Conservation (phyloP, 1,284 basidiomycete species). For the Papiliotrema fonsecae region DNA sequence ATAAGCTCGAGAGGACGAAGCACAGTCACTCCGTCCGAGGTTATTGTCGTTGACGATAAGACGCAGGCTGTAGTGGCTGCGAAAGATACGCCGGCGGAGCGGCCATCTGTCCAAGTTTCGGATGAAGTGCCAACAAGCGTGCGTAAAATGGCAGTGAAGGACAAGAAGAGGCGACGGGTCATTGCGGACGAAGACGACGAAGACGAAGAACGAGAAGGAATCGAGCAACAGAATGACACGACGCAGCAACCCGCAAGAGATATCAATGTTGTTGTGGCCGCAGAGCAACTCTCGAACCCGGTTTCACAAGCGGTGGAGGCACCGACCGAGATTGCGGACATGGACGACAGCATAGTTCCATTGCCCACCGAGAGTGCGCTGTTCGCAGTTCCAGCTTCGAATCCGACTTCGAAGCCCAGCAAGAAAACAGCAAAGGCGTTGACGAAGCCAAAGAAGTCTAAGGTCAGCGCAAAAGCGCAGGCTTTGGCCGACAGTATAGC, state of each 20-base stretch:
- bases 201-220: constrained; percentile 3
- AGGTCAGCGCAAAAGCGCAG: neutral
- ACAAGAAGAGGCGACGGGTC: constrained; percentile 2
- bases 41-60: constrained; percentile 7
- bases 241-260: neutral
- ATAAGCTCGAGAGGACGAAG: neutral
- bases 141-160: constrained; percentile 5
- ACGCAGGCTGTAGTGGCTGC: constrained; percentile 10
- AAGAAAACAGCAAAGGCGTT: neutral
- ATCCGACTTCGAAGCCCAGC: neutral
- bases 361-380: neutral
- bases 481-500: neutral
- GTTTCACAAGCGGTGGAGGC: too few relatives aligned
- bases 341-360: neutral
- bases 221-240: neutral
- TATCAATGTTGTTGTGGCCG: too few relatives aligned
- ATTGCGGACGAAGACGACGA: constrained; percentile 3
- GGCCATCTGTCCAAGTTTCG: too few relatives aligned
- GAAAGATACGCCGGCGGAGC: too few relatives aligned
- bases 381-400: neutral
- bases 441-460: neutral
- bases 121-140: too few relatives aligned
- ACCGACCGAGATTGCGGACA: too few relatives aligned
- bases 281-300: too few relatives aligned
- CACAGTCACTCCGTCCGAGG: too few relatives aligned